Evolutionary conservation across 805 yeast genomes (phyloP), one percentile per base, ranked within the genome.

Genomic region (Yarrowia sp.): DNA sequence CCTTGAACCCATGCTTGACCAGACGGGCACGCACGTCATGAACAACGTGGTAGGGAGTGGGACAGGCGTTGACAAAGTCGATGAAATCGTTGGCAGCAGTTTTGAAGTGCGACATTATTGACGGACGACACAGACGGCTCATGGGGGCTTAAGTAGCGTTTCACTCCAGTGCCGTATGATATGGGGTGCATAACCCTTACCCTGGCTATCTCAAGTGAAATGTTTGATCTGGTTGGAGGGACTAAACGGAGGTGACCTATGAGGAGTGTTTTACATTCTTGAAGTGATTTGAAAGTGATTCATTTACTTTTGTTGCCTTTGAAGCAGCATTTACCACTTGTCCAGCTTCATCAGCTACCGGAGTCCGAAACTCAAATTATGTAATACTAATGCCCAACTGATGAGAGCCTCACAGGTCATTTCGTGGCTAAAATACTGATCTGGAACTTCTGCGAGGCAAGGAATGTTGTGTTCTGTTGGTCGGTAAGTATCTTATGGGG

Each of bases 21-120:
- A 94, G 82, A 64, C 81, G 79, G n/a, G 77, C 72, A 74, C 88
- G 88, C 53, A 88, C 86, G 35, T 85, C 84, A 61, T 85, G 84
- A 9, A 93, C 97, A 0, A 92, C 97, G 78, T 95, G 98, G 77
- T 92, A 94, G 0, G 98, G 98, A 0, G 98, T 89, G 16, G 97
- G 98, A 0, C 97, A 89, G 3, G 84, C 82, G 79, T 92, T 92
- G 70, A 95, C 88, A 75, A 89, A 94, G 53, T 85, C 82, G 61
- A 93, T 81, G 74, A 93, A 91, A 59, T 89, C 91, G 71, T 45
- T 41, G 42, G 65, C 49, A 15, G 69, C 70, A 36, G 67, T 38
- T 40, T 63, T 63, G 26, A 63, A 53, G 26, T 45, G 50, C 35
- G 53, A 58, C 52, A 67, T 56, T 15, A 32, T n/a, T 40, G 61